Conservation (phyloP, 164 flowering plant genomes). For the Chimonanthus salicifolius region DNA sequence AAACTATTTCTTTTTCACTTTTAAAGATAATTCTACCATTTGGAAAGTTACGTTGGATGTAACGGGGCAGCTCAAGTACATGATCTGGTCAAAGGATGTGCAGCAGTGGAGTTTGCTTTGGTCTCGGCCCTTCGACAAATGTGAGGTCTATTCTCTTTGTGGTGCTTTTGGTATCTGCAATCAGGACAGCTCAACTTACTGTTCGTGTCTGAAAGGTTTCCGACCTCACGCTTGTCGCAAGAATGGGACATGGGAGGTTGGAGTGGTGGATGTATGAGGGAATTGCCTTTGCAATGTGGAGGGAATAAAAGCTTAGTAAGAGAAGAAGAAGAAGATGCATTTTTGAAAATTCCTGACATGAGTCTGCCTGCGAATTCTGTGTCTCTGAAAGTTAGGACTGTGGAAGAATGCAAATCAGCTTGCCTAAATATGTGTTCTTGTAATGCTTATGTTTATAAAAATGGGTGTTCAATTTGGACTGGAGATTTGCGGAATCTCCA, state of each 20-base stretch:
- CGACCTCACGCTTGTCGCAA: constrained; percentile 10
- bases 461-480: too few species aligned
- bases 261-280: constrained; percentile 20
- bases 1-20: constrained; percentile 27
- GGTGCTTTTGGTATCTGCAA: constrained; percentile 31
- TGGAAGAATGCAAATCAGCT: background rate
- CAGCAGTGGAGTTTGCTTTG: background rate
- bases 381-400: background rate
- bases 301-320: background rate
- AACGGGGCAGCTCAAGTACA: constrained; percentile 11
- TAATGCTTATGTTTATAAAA: too few species aligned
- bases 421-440: too few species aligned
- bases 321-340: constrained; percentile 12
- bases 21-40: constrained; percentile 9
- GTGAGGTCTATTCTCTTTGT: constrained; percentile 24
- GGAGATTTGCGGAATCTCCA: too few species aligned
- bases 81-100: constrained; percentile 14
- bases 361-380: constrained; percentile 15
- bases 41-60: constrained; percentile 31
- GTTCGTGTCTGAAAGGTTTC: constrained; percentile 25
- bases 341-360: constrained; percentile 5
- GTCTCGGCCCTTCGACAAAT: constrained; percentile 19
- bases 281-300: background rate
- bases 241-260: constrained; percentile 15
- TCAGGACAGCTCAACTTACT: constrained; percentile 4